Conservation (phyloP, 2,329 filamentous ascomycete genomes). For the Cercospora brassicicola region DNA sequence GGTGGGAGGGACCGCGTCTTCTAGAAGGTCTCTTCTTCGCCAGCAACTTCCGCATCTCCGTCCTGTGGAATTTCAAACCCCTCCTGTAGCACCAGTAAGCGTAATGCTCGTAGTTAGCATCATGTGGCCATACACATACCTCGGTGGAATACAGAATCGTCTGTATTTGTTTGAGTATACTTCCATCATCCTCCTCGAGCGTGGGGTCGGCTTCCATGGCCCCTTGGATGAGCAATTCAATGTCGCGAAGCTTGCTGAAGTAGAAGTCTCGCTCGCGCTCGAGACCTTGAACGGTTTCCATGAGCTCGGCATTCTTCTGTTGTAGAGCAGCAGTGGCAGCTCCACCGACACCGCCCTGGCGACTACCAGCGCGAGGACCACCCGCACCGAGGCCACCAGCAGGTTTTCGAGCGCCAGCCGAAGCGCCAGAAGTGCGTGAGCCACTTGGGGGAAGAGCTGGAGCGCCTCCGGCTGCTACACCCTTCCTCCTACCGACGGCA, state of each 20-base stretch:
- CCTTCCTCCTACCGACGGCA: constrained; percentile 80
- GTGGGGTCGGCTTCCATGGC: constrained; percentile 90
- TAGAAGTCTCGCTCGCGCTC: constrained; percentile 98
- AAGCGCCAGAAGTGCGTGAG: constrained; percentile 44
- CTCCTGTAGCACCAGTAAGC: constrained; percentile 38
- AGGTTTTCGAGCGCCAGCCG: constrained; percentile 49
- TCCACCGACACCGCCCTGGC: constrained; percentile 44
- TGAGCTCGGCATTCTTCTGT: constrained; percentile 82
- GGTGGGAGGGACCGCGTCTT: constrained; percentile 12
- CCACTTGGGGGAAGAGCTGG: constrained; percentile 29
- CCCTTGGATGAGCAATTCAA: constrained; percentile 90
- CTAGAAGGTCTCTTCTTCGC: constrained; percentile 79
- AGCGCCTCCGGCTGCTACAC: constrained; percentile 57
- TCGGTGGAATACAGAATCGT: constrained; percentile 96
- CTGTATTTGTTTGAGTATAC: constrained; percentile 93
- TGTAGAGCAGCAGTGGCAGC: constrained; percentile 71
- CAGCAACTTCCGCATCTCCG: constrained; percentile 57
- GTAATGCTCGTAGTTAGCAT: neutral
- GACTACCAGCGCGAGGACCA: constrained; percentile 48
- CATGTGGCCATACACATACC: constrained; percentile 44
- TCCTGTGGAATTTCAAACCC: constrained; percentile 85
- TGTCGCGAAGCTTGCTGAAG: constrained; percentile 97
- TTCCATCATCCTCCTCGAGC: constrained; percentile 89
- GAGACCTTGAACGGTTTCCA: constrained; percentile 91
- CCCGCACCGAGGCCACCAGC: constrained; percentile 55